Percentiles rank a stretch among this genome's conserved stretches.
Evolutionary conservation across 1,139 yeast genomes (phyloP).

Genomic region (Tardiomyces digboiensis): DNA sequence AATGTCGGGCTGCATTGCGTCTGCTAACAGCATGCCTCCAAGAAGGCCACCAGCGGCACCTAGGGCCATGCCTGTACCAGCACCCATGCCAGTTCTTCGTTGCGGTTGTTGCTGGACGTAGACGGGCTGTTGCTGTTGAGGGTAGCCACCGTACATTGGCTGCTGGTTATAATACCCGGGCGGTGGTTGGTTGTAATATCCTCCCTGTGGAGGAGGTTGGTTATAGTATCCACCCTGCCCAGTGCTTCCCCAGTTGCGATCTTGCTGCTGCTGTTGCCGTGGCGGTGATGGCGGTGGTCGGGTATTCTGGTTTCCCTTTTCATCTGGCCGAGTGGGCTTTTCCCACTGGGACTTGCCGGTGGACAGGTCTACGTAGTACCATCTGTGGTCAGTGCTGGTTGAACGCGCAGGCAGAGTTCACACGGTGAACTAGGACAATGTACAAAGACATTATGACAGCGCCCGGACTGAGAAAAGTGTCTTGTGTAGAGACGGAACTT

Average conservation of each 20-base stretch:
- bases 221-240: background rate
- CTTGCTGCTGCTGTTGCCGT: slow-evolving; percentile 1
- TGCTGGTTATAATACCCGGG: slow-evolving; percentile 3
- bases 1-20: slow-evolving; percentile 25
- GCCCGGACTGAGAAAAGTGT: no score
- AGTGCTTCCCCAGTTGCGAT: slow-evolving; percentile 3
- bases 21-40: slow-evolving; percentile 60
- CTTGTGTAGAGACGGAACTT: no score
- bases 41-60: slow-evolving; percentile 79
- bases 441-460: no score
- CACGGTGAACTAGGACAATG: no score
- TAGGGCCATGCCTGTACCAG: slow-evolving; percentile 42
- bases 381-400: background rate
- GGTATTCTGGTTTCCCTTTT: slow-evolving; percentile 2
- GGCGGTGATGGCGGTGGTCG: slow-evolving; percentile 3
- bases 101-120: slow-evolving; percentile 19
- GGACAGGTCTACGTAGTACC: slow-evolving; percentile 53
- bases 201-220: slow-evolving; percentile 4
- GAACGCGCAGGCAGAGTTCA: background rate
- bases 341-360: slow-evolving; percentile 92
- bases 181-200: slow-evolving; percentile 1
- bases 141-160: slow-evolving; percentile 2
- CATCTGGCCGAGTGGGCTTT: slow-evolving; percentile 1
- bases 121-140: slow-evolving; percentile 12
- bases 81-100: slow-evolving; percentile 9